A percentile compares a stretch with the other conserved stretches of the same genome.
Evolutionary conservation across 2,329 filamentous ascomycete genomes (phyloP).

Genomic region (Leptosphaerulina australis): DNA sequence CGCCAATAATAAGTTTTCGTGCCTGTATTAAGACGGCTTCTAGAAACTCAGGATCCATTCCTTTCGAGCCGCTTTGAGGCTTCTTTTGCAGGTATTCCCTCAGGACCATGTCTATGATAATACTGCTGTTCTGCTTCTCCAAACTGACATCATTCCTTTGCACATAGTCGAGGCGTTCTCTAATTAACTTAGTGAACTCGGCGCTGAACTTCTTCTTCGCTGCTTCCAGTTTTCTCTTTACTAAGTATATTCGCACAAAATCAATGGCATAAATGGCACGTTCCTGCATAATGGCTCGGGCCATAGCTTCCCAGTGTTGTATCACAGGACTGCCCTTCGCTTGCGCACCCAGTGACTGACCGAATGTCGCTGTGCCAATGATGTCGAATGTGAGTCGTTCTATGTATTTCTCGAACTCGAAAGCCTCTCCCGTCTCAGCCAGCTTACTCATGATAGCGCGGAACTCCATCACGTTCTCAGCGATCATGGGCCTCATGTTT

Average conservation of each 20-base stretch:
- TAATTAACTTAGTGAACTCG: slow-evolving; percentile 43
- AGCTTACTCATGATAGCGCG: slow-evolving; percentile 28
- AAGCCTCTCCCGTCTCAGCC: slow-evolving; percentile 29
- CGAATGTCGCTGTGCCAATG: slow-evolving; percentile 35
- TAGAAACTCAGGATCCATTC: slow-evolving; percentile 45
- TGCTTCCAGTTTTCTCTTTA: slow-evolving; percentile 12
- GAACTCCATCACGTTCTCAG: slow-evolving; percentile 44
- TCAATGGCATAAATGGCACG: slow-evolving; percentile 27
- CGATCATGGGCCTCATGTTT: slow-evolving; percentile 38
- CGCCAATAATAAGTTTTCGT: slow-evolving; percentile 53
- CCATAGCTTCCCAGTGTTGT: slow-evolving; percentile 29
- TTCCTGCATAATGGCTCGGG: slow-evolving; percentile 14
- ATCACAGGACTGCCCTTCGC: slow-evolving; percentile 28
- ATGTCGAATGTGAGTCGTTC: slow-evolving; percentile 38
- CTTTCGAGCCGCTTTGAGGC: slow-evolving; percentile 11
- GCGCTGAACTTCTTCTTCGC: slow-evolving; percentile 37
- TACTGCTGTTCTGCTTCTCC: slow-evolving; percentile 44
- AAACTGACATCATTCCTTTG: slow-evolving; percentile 41
- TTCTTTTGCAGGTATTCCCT: slow-evolving; percentile 35
- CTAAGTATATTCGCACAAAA: slow-evolving; percentile 24
- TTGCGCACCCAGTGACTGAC: slow-evolving; percentile 33
- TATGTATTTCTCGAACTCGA: slow-evolving; percentile 33
- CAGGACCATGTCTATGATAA: slow-evolving; percentile 45
- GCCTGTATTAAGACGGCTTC: slow-evolving; percentile 44
- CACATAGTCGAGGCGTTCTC: slow-evolving; percentile 46